These are phyloP conservation scores for Trichoderma sp. DNA, from an alignment of 2,329 filamentous ascomycete species.

Conservation along the genomic window DNA sequence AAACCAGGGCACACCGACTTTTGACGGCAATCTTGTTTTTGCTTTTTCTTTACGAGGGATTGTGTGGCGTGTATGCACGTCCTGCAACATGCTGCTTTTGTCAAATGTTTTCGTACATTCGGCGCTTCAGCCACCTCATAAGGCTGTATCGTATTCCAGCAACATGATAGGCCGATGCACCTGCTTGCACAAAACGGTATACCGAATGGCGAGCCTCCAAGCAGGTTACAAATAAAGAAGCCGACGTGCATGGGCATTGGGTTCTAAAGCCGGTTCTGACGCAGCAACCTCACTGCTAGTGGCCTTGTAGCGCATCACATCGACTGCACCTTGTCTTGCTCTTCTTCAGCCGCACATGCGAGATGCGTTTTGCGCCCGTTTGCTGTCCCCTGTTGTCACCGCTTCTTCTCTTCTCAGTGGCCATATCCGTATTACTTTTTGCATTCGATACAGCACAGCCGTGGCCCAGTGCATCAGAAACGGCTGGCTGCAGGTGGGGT, in stretches of 20 bases:
- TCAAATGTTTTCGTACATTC: neutral
- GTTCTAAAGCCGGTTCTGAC: neutral
- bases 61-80: constrained; percentile 5
- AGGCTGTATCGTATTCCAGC: neutral
- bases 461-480: neutral
- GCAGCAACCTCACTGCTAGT: constrained; percentile 1
- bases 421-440: neutral
- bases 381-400: constrained; percentile 6
- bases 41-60: constrained; percentile 2
- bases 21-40: neutral
- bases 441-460: neutral
- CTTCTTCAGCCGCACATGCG: constrained; percentile 18
- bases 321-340: neutral
- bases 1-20: constrained; percentile 21
- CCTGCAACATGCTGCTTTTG: neutral
- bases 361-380: constrained; percentile 20
- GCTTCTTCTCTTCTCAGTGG: neutral
- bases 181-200: neutral
- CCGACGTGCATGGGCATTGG: neutral
- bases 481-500: neutral
- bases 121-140: neutral
- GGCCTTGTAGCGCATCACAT: neutral
- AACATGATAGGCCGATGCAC: neutral
- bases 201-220: neutral
- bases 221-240: neutral